A percentile compares a stretch with the other conserved stretches of the same genome.
Evolutionary conservation across 768 basidiomycete species (phyloP).

Genomic region (Neoboletus brunneissimus): DNA sequence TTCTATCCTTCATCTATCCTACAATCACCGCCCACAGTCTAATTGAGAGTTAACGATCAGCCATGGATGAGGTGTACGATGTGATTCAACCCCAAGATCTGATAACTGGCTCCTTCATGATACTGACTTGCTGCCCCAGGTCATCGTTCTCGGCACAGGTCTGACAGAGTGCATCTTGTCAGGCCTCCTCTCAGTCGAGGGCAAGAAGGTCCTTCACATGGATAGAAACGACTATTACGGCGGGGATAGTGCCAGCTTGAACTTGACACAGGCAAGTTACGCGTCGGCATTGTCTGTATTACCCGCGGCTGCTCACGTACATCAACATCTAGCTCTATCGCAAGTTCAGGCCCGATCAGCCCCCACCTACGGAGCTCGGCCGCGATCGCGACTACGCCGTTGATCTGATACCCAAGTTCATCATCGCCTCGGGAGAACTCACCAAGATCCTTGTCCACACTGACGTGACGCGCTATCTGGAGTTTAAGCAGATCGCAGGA

Average conservation of each 20-base stretch:
- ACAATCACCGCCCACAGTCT: conserved; percentile 8
- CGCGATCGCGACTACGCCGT: conserved; percentile 98
- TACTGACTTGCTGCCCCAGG: conserved; percentile 42
- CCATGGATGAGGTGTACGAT: conserved; percentile 99
- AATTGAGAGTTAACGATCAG: conserved; percentile 22
- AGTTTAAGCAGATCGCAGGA: conserved; percentile 99
- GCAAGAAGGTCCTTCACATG: conserved; percentile 99
- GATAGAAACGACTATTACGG: conserved; percentile 99
- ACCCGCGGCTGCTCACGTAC: conserved; percentile 15
- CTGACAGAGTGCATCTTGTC: conserved; percentile 98
- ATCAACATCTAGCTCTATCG: conserved; percentile 74
- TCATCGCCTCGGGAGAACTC: conserved; percentile 96
- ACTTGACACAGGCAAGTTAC: conserved; percentile 84
- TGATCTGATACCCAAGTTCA: conserved; percentile 98
- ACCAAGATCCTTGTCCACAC: conserved; percentile 98
- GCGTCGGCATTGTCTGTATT: conserved; percentile 4
- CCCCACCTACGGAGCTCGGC: conserved; percentile 80
- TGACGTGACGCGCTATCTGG: conserved; percentile 96
- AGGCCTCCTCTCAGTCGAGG: conserved; percentile 96
- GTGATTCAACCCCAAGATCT: conserved; percentile 42
- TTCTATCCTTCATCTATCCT: conserved; percentile 8
- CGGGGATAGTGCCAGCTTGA: conserved; percentile 94
- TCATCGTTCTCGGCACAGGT: conserved; percentile 93
- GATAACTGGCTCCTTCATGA: conserved; percentile 3
- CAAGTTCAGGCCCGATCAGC: conserved; percentile 81